These are phyloP conservation scores for Trichomonascaceae sp. DNA, from an alignment of 1,139 yeast species.

Conservation along the genomic window DNA sequence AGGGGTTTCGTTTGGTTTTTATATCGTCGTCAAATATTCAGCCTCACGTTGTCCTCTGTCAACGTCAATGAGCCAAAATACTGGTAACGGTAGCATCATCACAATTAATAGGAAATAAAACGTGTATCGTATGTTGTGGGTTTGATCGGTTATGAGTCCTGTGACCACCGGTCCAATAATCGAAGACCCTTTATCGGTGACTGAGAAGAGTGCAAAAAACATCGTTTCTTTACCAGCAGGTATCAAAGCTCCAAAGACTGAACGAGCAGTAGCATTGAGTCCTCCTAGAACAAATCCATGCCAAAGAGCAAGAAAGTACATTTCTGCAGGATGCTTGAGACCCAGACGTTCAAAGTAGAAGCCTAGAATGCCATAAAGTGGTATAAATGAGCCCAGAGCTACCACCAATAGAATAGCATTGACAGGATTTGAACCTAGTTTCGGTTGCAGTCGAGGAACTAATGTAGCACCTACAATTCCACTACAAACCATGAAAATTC, in stretches of 20 bases:
- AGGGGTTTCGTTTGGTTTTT: neutral
- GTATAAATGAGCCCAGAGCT: conserved; percentile 56
- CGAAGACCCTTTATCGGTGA: conserved; percentile 71
- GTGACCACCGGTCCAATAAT: conserved; percentile 61
- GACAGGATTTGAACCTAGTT: conserved; percentile 37
- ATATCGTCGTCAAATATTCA: conserved; percentile 19
- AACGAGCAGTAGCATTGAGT: conserved; percentile 55
- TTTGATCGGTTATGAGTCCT: conserved; percentile 58
- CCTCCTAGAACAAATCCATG: conserved; percentile 69
- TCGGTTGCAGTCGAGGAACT: conserved; percentile 44
- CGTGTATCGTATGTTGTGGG: conserved; percentile 63
- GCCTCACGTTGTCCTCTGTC: conserved; percentile 46
- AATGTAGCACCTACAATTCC: conserved; percentile 58
- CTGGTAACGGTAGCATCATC: conserved; percentile 46
- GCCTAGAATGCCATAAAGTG: conserved; percentile 60
- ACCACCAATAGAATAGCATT: conserved; percentile 46
- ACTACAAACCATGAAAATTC: conserved; percentile 53
- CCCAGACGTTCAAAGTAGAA: conserved; percentile 48
- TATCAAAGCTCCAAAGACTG: conserved; percentile 56
- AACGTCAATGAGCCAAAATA: conserved; percentile 46
- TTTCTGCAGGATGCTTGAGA: conserved; percentile 53
- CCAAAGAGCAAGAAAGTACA: conserved; percentile 61
- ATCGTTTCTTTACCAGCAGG: conserved; percentile 66
- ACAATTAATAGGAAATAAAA: conserved; percentile 53
- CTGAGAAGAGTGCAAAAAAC: conserved; percentile 62